These are phyloP conservation scores for Dipteronia sinensis DNA, from an alignment of 345 rosid genomes.

Conservation along the genomic window DNA sequence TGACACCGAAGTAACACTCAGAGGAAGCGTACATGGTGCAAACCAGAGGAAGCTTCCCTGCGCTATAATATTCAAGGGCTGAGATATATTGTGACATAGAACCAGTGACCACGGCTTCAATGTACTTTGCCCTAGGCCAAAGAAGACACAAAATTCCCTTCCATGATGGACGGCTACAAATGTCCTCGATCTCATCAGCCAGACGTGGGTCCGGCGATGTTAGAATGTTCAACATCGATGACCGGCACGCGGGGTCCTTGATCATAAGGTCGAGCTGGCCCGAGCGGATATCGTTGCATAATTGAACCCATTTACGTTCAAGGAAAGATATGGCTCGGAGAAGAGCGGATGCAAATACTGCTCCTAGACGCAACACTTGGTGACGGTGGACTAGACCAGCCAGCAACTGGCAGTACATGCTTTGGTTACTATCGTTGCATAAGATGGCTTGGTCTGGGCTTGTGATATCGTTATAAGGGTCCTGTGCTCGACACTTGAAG, in stretches of 20 bases:
- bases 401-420: constrained; percentile 76
- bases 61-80: constrained; percentile 56
- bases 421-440: constrained; percentile 62
- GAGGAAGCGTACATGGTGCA: constrained; percentile 77
- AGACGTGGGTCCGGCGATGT: constrained; percentile 42
- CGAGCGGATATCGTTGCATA: constrained; percentile 49
- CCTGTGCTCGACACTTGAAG: constrained; percentile 54
- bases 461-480: constrained; percentile 52
- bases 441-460: constrained; percentile 62
- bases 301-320: constrained; percentile 56
- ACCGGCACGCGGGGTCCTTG: constrained; percentile 51
- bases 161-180: constrained; percentile 56
- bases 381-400: constrained; percentile 56
- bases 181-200: constrained; percentile 55
- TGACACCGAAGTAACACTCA: constrained; percentile 71
- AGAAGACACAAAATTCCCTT: constrained; percentile 59
- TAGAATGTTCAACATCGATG: constrained; percentile 39
- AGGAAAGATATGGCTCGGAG: constrained; percentile 63
- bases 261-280: constrained; percentile 44
- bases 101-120: constrained; percentile 72
- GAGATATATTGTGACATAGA: constrained; percentile 75
- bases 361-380: constrained; percentile 61
- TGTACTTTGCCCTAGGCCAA: constrained; percentile 69
- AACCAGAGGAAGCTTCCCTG: constrained; percentile 55
- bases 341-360: constrained; percentile 65